These are phyloP conservation scores for Coelastrella sp. DNA, from an alignment of 139 green algal genomes.

Conservation along the genomic window DNA sequence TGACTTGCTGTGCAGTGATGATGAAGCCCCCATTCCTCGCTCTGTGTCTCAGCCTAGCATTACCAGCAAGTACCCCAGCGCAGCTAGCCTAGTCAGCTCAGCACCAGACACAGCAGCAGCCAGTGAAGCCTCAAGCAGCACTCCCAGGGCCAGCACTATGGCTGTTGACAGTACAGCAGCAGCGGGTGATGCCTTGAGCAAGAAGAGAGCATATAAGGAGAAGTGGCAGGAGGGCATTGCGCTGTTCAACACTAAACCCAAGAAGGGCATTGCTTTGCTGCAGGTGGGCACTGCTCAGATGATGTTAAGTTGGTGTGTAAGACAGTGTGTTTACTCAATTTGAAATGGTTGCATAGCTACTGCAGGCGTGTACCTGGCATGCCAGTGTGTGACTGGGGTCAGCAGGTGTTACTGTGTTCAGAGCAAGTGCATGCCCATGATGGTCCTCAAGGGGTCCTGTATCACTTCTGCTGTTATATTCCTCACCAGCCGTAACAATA, in stretches of 20 bases:
- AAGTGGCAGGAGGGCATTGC: conserved; percentile 85
- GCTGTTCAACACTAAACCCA: conserved; percentile 98
- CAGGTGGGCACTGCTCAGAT: conserved; percentile 52
- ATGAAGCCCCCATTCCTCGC: neutral
- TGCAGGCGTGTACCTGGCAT: no score
- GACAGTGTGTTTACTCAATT: no score
- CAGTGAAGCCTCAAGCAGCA: neutral
- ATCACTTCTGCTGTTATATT: no score
- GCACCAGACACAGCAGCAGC: conserved; percentile 13
- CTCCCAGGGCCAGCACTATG: neutral
- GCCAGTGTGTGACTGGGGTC: no score
- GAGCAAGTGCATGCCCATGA: no score
- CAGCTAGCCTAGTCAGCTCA: conserved; percentile 7
- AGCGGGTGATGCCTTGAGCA: conserved; percentile 49
- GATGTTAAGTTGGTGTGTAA: neutral
- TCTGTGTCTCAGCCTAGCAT: conserved; percentile 16
- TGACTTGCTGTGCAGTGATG: conserved; percentile 26
- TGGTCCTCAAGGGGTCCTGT: no score
- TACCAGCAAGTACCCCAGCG: neutral
- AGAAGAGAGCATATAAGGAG: conserved; percentile 70
- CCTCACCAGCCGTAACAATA: no score
- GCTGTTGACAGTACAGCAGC: conserved; percentile 28
- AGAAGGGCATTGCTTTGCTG: conserved; percentile 92
- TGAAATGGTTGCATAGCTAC: no score
- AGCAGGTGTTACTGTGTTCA: no score